Evolutionary conservation across 2,329 filamentous ascomycete species (phyloP).

Genomic region (Sclerotinia borealis): DNA sequence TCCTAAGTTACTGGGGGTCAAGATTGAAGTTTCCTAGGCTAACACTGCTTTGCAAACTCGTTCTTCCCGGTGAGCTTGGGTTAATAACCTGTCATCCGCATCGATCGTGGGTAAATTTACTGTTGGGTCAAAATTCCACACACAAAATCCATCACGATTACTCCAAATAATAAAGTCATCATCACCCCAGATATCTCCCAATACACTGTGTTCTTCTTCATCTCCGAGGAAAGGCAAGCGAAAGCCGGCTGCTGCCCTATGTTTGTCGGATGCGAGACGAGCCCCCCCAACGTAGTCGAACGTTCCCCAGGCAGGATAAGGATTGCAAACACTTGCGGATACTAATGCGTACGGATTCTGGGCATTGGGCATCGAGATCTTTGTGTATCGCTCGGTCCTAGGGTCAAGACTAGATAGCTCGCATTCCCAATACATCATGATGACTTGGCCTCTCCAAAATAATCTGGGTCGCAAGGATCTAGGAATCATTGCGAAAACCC

Average conservation of each 20-base stretch:
- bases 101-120: neutral
- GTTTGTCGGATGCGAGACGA: too few species aligned
- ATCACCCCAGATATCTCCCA: neutral
- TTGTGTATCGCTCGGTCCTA: too few species aligned
- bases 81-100: too few species aligned
- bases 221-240: neutral
- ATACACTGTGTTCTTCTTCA: neutral
- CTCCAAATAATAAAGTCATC: constrained; percentile 23
- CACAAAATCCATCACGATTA: constrained; percentile 14
- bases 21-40: too few species aligned
- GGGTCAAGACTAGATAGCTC: too few species aligned
- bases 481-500: neutral
- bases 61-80: too few species aligned
- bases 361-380: too few species aligned
- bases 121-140: constrained; percentile 19
- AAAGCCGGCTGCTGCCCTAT: neutral
- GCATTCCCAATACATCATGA: too few species aligned
- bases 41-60: too few species aligned
- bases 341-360: neutral
- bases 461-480: neutral
- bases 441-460: neutral
- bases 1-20: too few species aligned
- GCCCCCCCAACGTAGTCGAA: neutral
- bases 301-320: neutral
- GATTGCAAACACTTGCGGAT: neutral